Evolutionary conservation across 345 rosid species (phyloP).

Genomic region (Capsella bursapastoris): DNA sequence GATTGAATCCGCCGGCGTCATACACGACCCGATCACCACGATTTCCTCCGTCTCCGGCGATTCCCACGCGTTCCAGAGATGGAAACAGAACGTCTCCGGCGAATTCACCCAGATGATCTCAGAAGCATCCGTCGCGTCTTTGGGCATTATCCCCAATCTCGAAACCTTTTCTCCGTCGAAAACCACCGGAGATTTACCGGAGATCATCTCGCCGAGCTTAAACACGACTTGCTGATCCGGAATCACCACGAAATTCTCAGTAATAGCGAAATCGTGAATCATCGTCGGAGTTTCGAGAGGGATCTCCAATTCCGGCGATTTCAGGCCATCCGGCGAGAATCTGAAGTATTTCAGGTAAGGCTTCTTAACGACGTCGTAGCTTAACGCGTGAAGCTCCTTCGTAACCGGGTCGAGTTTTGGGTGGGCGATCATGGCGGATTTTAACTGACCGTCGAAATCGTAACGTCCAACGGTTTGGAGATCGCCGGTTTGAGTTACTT

Average conservation of each 20-base stretch:
- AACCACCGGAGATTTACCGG: slow-evolving; percentile 89
- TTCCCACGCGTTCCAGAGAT: slow-evolving; percentile 98
- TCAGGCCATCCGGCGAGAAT: slow-evolving; percentile 61
- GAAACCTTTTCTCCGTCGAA: slow-evolving; percentile 74
- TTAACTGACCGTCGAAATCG: slow-evolving; percentile 68
- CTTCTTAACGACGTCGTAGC: slow-evolving; percentile 76
- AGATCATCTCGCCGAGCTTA: slow-evolving; percentile 81
- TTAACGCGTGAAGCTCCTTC: slow-evolving; percentile 72
- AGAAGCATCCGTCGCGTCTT: slow-evolving; percentile 56
- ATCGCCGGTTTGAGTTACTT: slow-evolving; percentile 63
- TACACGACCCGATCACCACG: slow-evolving; percentile 93
- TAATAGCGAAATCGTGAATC: slow-evolving; percentile 96
- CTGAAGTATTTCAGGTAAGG: slow-evolving; percentile 82
- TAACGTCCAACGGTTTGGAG: slow-evolving; percentile 71
- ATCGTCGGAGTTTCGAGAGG: slow-evolving; percentile 76
- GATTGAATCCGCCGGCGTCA: slow-evolving; percentile 95
- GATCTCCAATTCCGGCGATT: slow-evolving; percentile 78
- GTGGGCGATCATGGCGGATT: slow-evolving; percentile 88
- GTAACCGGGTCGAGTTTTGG: slow-evolving; percentile 84
- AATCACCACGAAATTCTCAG: slow-evolving; percentile 80
- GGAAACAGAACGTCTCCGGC: slow-evolving; percentile 85
- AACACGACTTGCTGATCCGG: slow-evolving; percentile 97
- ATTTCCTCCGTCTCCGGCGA: slow-evolving; percentile 77
- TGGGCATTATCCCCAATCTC: slow-evolving; percentile 69
- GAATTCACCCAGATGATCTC: slow-evolving; percentile 80